Conservation (phyloP, 2,329 filamentous ascomycete genomes). For the Tolypocladium pustulatum region DNA sequence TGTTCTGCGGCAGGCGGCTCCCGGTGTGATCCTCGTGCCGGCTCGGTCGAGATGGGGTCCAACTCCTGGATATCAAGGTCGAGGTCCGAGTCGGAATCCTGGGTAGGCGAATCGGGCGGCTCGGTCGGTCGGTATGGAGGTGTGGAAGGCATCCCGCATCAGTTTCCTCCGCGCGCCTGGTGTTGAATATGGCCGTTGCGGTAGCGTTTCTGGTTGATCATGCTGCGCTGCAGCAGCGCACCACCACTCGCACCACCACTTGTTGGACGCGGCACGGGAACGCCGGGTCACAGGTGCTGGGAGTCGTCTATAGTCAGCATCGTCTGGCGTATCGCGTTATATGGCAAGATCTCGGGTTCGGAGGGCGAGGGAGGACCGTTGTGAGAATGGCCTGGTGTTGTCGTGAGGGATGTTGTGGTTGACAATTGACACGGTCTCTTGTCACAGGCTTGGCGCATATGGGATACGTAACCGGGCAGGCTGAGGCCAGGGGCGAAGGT, state of each 20-base stretch:
- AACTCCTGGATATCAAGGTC: conserved; percentile 76
- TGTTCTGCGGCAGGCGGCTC: conserved; percentile 23
- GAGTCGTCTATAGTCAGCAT: neutral
- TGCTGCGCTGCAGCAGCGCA: conserved; percentile 8
- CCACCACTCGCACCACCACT: neutral
- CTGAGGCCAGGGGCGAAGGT: neutral
- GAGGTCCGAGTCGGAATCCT: conserved; percentile 62
- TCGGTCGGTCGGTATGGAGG: conserved; percentile 42
- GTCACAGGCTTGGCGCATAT: neutral
- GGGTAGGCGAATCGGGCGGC: conserved; percentile 51
- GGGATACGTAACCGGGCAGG: neutral
- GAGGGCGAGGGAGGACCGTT: neutral
- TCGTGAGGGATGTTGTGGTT: neutral
- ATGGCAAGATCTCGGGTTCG: neutral
- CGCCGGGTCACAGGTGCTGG: neutral
- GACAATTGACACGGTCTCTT: neutral
- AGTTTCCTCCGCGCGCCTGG: conserved; percentile 6
- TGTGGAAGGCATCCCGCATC: conserved; percentile 46
- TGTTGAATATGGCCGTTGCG: conserved; percentile 5
- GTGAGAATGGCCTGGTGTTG: neutral
- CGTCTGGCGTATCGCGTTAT: neutral
- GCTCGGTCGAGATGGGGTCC: conserved; percentile 46
- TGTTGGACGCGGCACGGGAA: neutral
- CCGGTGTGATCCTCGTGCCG: conserved; percentile 19
- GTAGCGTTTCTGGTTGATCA: conserved; percentile 9